Base-by-base conservation (phyloP, 441 rosid genomes). In the Brassica hybrid region DNA sequence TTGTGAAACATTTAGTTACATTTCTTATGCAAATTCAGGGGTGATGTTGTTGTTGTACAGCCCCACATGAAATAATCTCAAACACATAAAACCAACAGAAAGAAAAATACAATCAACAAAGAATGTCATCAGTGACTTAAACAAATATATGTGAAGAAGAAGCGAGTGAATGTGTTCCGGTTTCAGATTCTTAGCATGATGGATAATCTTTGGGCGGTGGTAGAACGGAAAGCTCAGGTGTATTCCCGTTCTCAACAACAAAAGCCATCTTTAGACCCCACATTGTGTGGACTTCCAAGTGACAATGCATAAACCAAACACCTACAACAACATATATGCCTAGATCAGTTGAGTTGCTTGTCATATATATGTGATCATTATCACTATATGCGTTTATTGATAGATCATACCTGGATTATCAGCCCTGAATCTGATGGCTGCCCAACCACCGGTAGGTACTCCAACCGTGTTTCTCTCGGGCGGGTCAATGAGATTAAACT, bases 401-500 rank as follows among this genome's bases (percentile, higher is more conserved):
- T 1, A 43, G 36, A 77, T 43, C 5, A 64, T 79, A 86, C 87
- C 88, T 72, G 93, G 93, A 81, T 89, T 87, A 73, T 87, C 87
- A 12, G 93, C 89, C n/a, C 84, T 76, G 84, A 87, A 89, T 57
- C 93, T 82, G 32, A 89, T 85, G 10, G 93, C 89, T 2, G 83
- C 83, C 93, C 93, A 89, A 2, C 93, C 93, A 14, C 93, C 91
- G 0, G 93, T 87, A 0, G 86, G 86, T 75, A 80, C 84, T 59
- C 82, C 86, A 25, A 83, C 72, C 1, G 84, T 81, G 50, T 80
- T 80, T 80, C 84, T 80, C 78, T 83, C 84, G 1, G 82, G 83
- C 18, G 93, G 93, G 75, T 89, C 93, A 18, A 86, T 78, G 72
- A 89, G 78, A 74, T 89, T 87, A 74, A 81, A 89, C n/a, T 86